A percentile compares a stretch with the other conserved stretches of the same genome.
Evolutionary conservation across 192 early-diverging fungal genomes (phyloP).

Genomic region (Funneliformis geosporum): DNA sequence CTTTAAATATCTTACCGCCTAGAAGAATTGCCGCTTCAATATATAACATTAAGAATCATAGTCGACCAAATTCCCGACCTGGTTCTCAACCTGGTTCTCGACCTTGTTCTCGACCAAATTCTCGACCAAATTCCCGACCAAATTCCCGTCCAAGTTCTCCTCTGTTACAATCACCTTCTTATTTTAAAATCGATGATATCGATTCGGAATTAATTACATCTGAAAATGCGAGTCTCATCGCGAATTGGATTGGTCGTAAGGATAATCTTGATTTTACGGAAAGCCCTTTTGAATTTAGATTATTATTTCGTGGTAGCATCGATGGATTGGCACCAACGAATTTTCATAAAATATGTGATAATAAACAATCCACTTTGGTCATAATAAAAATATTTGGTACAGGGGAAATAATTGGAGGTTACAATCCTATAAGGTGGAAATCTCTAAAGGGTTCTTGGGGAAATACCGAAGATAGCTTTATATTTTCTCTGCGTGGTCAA

Average conservation of each 20-base stretch:
- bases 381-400: slow-evolving; percentile 11
- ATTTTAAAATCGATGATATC: background rate
- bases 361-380: background rate
- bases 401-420: slow-evolving; percentile 9
- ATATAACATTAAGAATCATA: background rate
- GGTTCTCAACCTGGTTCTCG: background rate
- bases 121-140: background rate
- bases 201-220: background rate
- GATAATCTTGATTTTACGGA: background rate
- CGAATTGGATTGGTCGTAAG: slow-evolving; percentile 4
- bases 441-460: background rate
- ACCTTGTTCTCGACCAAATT: background rate
- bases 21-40: background rate
- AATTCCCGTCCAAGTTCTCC: background rate
- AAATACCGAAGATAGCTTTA: slow-evolving; percentile 6
- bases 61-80: too few species aligned
- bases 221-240: background rate
- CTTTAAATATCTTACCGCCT: background rate
- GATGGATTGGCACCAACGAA: slow-evolving; percentile 5
- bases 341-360: slow-evolving; percentile 17
- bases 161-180: too few species aligned
- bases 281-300: slow-evolving; percentile 2
- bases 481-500: slow-evolving; percentile 10
- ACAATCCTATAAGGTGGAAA: slow-evolving; percentile 18
- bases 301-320: background rate